Percentiles rank a stretch among this genome's conserved stretches.
Evolutionary conservation across 1,284 basidiomycete species (phyloP).

Genomic region (Ganoderma lingzhi): DNA sequence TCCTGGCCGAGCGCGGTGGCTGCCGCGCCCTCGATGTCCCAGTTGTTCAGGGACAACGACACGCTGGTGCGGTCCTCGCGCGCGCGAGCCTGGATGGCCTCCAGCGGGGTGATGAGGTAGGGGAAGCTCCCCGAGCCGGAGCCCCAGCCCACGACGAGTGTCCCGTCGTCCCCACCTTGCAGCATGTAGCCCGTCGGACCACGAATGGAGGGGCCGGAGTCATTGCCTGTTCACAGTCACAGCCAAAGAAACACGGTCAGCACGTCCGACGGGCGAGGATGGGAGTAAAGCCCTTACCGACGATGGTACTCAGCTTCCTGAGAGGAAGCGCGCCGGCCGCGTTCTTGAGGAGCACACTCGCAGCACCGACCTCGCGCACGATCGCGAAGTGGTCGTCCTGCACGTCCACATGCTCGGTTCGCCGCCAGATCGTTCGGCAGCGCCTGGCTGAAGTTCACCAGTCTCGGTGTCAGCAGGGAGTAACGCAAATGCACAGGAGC

Average conservation of each 20-base stretch:
- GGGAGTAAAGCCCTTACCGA: constrained; percentile 45
- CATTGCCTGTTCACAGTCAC: constrained; percentile 38
- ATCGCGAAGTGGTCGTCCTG: constrained; percentile 73
- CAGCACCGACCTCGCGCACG: constrained; percentile 78
- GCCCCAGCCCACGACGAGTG: constrained; percentile 79
- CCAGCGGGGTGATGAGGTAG: constrained; percentile 54
- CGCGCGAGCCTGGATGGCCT: constrained; percentile 74
- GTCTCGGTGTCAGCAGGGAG: not conserved
- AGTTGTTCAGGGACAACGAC: too few species aligned
- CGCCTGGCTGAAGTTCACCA: constrained; percentile 67
- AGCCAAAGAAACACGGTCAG: too few species aligned
- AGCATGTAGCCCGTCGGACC: constrained; percentile 80
- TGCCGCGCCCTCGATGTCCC: too few species aligned
- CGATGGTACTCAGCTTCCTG: constrained; percentile 61
- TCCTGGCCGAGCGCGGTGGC: constrained; percentile 61
- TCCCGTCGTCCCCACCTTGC: constrained; percentile 64
- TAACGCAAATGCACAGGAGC: too few species aligned
- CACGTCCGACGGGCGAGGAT: too few species aligned
- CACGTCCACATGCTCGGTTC: constrained; percentile 78
- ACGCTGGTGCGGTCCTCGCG: constrained; percentile 47
- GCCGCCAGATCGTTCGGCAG: constrained; percentile 48
- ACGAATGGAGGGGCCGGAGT: constrained; percentile 71
- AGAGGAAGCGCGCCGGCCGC: constrained; percentile 71
- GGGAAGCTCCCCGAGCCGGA: constrained; percentile 48
- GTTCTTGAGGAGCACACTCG: constrained; percentile 87